phyloP scores from a whole-genome alignment of 768 basidiomycete species.

The Russula olivacea region DNA sequence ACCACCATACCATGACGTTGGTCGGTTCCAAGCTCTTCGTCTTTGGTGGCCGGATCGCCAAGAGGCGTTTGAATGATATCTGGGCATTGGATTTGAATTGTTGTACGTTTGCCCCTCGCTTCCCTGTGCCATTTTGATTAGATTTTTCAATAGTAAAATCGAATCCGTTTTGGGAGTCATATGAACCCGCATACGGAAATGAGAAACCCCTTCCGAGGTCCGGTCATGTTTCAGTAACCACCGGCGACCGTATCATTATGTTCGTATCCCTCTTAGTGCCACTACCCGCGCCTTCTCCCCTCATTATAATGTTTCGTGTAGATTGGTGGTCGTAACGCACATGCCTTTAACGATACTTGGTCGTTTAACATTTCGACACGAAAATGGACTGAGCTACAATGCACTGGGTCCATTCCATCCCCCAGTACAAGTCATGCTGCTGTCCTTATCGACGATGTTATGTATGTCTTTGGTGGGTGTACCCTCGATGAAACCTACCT shows the following conservation, averaged over 20 bases:
- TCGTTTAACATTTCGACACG: constrained; percentile 75
- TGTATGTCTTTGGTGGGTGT: constrained; percentile 95
- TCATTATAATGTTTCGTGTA: too few relatives aligned
- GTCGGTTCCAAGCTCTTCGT: constrained; percentile 85
- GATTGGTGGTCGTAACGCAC: constrained; percentile 89
- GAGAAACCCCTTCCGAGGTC: constrained; percentile 77
- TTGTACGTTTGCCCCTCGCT: constrained; percentile 45
- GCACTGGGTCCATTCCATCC: constrained; percentile 94
- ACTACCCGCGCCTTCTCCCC: too few relatives aligned
- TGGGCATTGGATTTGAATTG: constrained; percentile 96
- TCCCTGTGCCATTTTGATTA: constrained; percentile 10
- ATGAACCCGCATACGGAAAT: constrained; percentile 49
- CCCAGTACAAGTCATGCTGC: constrained; percentile 95
- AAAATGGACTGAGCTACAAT: constrained; percentile 86
- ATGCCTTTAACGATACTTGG: constrained; percentile 99
- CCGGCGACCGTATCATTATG: too few relatives aligned
- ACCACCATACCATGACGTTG: constrained; percentile 95
- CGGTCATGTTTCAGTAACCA: constrained; percentile 55
- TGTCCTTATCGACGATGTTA: constrained; percentile 91
- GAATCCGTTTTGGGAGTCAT: constrained; percentile 76
- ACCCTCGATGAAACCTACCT: constrained; percentile 96
- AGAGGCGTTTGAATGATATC: constrained; percentile 87
- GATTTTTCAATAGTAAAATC: constrained; percentile 57
- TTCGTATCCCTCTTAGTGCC: too few relatives aligned
- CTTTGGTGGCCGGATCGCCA: constrained; percentile 96